Evolutionary conservation across 805 yeast species (phyloP), one percentile per base, ranked within the genome.

Genomic region (Candida awuae): DNA sequence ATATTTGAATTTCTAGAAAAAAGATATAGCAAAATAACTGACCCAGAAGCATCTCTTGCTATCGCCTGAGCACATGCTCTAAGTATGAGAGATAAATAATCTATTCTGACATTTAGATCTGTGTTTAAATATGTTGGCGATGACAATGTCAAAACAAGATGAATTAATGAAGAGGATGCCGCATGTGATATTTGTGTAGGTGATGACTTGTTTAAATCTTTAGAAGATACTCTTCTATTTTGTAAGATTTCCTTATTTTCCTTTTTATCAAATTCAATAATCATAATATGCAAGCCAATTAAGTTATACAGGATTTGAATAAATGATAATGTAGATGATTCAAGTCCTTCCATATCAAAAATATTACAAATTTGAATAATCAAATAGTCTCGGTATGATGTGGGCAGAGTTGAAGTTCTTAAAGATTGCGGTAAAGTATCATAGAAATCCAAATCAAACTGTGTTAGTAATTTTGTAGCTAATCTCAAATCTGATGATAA

Each of bases 221-320:
- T 43, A 18, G 40, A 34, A n/a, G 44, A 43, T 7, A 49, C 13
- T 28, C 48, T 41, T 22, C 52, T 47, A 36, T 41, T 46, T n/a
- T 34, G 35, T 12, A 46, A 30, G 15, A 54, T 48, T 12, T 44
- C 39, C 8, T 32, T 34, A 9, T 39, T 23, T 9, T 35, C 30
- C 20, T 31, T 30, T 9, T 26, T 34, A 22, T 42, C 23, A 13
- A 29, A 30, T 10, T 27, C 34, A 6, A 18, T 16, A 13, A 42
- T 15, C 23, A 42, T 28, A 7, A 34, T 31, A 21, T 46, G 46
- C 12, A 68, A 51, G 2, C 75, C 77, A 12, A 83, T 59, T 35
- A 80, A 50, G 51, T 83, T 82, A 57, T 78, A 80, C 8, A 81
- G 54, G 36, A 73, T 64, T 50, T 82, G 83, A 35, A 73, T 69